phyloP scores from a whole-genome alignment of 2,329 filamentous ascomycete species.

The Penicillium sp. region DNA sequence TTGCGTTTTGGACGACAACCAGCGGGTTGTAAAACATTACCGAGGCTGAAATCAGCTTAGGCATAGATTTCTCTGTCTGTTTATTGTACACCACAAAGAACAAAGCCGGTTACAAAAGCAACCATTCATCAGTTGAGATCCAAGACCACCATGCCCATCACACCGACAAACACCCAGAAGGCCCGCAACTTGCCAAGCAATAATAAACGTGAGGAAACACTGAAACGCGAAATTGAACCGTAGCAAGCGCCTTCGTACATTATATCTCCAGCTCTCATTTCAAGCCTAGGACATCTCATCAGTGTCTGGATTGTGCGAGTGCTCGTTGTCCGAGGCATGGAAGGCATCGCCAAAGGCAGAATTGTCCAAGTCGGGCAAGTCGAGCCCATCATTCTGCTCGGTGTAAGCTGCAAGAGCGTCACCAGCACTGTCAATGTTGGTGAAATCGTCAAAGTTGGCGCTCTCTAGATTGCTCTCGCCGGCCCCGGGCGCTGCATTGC shows the following conservation, averaged over 20 bases:
- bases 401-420: slow-evolving; percentile 71
- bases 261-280: not conserved
- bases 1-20: not conserved
- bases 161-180: slow-evolving; percentile 17
- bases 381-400: slow-evolving; percentile 56
- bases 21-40: not conserved
- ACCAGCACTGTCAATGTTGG: slow-evolving; percentile 64
- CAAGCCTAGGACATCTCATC: slow-evolving; percentile 43
- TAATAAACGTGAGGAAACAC: not conserved
- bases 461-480: slow-evolving; percentile 38
- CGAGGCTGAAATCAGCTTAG: not conserved
- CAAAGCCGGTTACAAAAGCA: slow-evolving; percentile 8
- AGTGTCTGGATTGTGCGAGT: slow-evolving; percentile 43
- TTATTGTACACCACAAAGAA: slow-evolving; percentile 16
- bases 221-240: slow-evolving; percentile 11
- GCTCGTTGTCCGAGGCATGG: slow-evolving; percentile 58
- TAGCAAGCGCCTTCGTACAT: slow-evolving; percentile 19
- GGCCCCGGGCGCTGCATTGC: slow-evolving; percentile 32
- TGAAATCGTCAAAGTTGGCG: slow-evolving; percentile 52
- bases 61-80: slow-evolving; percentile 9
- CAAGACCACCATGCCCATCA: slow-evolving; percentile 22
- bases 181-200: slow-evolving; percentile 13
- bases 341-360: slow-evolving; percentile 84
- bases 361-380: slow-evolving; percentile 69
- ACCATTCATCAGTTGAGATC: slow-evolving; percentile 15